phyloP scores from a whole-genome alignment of 2,329 filamentous ascomycete genomes.

The Colletotrichum sp. region DNA sequence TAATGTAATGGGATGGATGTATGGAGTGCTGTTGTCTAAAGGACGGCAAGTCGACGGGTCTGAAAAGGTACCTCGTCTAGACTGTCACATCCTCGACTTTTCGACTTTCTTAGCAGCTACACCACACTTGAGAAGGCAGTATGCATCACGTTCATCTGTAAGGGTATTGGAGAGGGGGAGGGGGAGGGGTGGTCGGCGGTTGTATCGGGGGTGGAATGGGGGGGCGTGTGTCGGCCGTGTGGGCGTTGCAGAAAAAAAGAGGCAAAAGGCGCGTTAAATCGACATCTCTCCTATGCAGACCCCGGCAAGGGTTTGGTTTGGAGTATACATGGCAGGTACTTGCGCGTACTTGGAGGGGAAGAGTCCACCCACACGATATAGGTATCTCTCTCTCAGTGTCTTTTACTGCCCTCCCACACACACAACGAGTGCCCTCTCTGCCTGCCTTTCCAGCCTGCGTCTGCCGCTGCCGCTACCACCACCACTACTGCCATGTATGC shows the following conservation, averaged over 20 bases:
- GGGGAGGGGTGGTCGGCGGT: constrained; percentile 15
- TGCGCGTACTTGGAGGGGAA: constrained; percentile 12
- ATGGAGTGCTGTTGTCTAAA: constrained; percentile 7
- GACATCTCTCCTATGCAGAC: background rate
- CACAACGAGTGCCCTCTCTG: background rate
- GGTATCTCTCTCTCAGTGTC: constrained; percentile 1
- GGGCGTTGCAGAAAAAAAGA: constrained; percentile 6
- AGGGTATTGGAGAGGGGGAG: constrained; percentile 7
- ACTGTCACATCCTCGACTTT: constrained; percentile 5
- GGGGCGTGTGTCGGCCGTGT: constrained; percentile 1
- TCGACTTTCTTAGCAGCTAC: constrained; percentile 9
- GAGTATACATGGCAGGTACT: constrained; percentile 14
- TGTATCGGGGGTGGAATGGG: constrained; percentile 17
- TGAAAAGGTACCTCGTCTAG: constrained; percentile 14
- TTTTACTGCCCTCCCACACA: background rate
- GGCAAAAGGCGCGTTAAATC: constrained; percentile 16
- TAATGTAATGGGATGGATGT: constrained; percentile 18
- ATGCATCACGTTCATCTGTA: constrained; percentile 18
- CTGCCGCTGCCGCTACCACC: background rate
- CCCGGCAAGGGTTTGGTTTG: constrained; percentile 8
- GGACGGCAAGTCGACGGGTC: constrained; percentile 15
- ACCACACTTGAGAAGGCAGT: background rate
- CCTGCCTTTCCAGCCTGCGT: constrained; percentile 4
- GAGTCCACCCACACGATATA: constrained; percentile 4
- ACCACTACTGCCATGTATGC: background rate